Evolutionary conservation across 208 protist genomes (phyloP), one percentile per base, ranked within the genome.

Genomic region (Novymonas esmeraldas): DNA sequence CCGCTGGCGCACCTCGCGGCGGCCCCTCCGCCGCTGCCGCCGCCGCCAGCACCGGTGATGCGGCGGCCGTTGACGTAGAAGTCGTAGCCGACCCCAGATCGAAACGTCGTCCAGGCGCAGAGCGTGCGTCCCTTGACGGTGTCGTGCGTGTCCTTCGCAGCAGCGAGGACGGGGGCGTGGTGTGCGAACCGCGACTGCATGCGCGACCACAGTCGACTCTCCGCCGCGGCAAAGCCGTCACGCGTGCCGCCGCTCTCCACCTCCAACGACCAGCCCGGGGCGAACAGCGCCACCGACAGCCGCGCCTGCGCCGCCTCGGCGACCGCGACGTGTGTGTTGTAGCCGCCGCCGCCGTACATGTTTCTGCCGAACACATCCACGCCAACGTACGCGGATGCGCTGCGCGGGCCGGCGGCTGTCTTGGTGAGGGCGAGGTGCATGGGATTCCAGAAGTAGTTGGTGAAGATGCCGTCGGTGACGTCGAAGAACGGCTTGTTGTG

Each of bases 391-490:
- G 95, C 76, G 34, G 96, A 81, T 0, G 62, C 29, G 1, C 52
- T n/a, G 26, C 85, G 77, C 18, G 44, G 20, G 6, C 72, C 78
- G 7, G 85, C 81, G 0, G 79, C 41, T 20, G 65, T 48, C 10
- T 44, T 29, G n/a, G 74, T 81, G 2, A 80, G 14, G 24, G 61
- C 51, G 6, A 95, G 38, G 29, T 75, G 42, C 22, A 70, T 63
- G 11, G 79, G 75, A 3, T 88, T 78, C 95, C 95, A 98, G 34
- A 64, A 75, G 76, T 98, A 98, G 64, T 98, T 97, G 16, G 79
- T 81, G 55, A 98, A 97, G 14, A 98, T 81, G 34, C 85, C 92
- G 69, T 94, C 84, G 56, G 78, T 78, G 1, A 57, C 62, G 39
- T 95, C 73, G 65, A 98, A 97, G 65, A 94, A 98, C 2, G 67